A percentile compares a stretch with the other conserved stretches of the same genome.
Evolutionary conservation across 2,329 filamentous ascomycete species (phyloP).

Genomic region (Alternaria triticimaculans): DNA sequence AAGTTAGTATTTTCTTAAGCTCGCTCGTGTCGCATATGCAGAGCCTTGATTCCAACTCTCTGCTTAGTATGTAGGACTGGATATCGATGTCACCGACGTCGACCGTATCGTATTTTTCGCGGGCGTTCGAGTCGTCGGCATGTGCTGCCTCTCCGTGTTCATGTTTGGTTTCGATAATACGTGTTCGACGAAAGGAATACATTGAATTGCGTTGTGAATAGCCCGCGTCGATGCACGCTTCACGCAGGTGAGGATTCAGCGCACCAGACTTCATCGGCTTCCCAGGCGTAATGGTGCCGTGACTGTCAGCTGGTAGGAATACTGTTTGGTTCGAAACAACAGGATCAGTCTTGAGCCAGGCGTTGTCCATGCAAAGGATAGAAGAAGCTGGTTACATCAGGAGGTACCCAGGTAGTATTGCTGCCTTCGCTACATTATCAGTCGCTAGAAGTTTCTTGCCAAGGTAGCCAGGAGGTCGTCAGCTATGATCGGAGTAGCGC

Average conservation of each 20-base stretch:
- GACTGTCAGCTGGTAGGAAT: background rate
- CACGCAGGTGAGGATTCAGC: background rate
- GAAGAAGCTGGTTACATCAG: fast-evolving
- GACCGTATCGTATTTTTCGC: background rate
- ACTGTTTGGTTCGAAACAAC: background rate
- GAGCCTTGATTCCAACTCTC: background rate
- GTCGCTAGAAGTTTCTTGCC: background rate
- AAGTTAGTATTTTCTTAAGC: no score
- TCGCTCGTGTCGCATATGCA: no score
- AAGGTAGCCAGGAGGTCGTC: background rate
- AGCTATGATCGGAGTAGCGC: background rate
- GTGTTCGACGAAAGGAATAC: background rate
- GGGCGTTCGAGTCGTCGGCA: background rate
- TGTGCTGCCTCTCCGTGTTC: background rate
- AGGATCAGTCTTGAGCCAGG: fast-evolving
- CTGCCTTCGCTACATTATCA: background rate
- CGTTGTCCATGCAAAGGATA: background rate
- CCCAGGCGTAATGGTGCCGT: background rate
- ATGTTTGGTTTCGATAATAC: background rate
- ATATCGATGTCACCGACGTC: background rate
- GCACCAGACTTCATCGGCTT: background rate
- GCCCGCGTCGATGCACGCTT: background rate
- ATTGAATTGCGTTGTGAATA: background rate
- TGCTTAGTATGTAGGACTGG: background rate
- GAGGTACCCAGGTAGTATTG: background rate